Evolutionary conservation across 371 early-diverging fungal genomes (phyloP), one percentile per base, ranked within the genome.

Genomic region (Enterospora canceri): DNA sequence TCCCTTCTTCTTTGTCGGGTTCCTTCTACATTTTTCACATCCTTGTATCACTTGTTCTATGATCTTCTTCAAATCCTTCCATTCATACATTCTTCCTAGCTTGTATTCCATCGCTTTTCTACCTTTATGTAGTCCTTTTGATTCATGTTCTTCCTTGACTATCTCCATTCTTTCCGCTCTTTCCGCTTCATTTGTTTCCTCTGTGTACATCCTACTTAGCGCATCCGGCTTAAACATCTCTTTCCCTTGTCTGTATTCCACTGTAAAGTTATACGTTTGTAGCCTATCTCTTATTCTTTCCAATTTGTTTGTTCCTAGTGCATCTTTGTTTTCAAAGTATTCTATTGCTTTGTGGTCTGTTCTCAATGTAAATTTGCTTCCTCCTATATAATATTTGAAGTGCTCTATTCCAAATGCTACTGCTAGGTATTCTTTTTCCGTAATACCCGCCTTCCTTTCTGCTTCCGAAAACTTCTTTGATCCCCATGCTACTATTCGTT

Each of bases 321-420:
- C 21, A 29, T n/a, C 31, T 48, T 70, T 75, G 26, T 65, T 58
- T 73, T 23, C 51, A 1, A 67, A 33, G 15, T 56, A 12, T 32
- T 1, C 35, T 65, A 73, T 21, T 19, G 73, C 65, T 66, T 66
- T 69, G 50, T 75, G 73, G 49, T 75, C 76, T 1, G 73, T 73
- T 33, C 31, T 51, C 24, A 75, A 1, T 35, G 23, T 53, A 56
- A 73, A 75, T 50, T 29, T 61, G 33, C 48, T 64, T 33, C 66
- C 73, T 61, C 24, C 56, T 32, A 73, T 31, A 1, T 69, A 19
- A 47, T 65, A 61, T 46, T 62, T 64, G 58, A 73, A 65, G 34
- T 72, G 60, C 15, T 75, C 53, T 3, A 68, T 35, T 55, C 33
- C 67, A 35, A 32, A 58, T 18, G 19, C 30, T 16, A 69, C 35